Base-by-base conservation (phyloP, 2,329 filamentous ascomycete species). In the Fusarium metavorans region DNA sequence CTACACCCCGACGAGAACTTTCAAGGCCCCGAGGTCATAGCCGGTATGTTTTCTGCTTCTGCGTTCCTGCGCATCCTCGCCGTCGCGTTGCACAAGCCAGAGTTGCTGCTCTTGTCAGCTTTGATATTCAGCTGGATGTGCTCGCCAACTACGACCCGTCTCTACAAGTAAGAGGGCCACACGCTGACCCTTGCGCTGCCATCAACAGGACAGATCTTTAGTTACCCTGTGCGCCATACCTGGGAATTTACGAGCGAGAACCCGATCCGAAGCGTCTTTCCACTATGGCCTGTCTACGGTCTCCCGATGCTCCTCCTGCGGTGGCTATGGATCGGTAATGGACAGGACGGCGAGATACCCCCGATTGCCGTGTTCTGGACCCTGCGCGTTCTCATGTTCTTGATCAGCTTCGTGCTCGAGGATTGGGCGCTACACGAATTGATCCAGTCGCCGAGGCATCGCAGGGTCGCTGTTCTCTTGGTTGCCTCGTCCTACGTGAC, bases 1-100 rank as follows among this genome's bases (percentile, higher is more conserved):
- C 90, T 99, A 56, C 97, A 99, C 83, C 97, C 97, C 6, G 97
- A 99, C 86, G 97, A 99, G 88, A 97, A 98, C 87, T 99, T 99
- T 80, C 97, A 99, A 85, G 97, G 97, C 39, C 97, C 97, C 18
- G 97, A 99, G 87, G 93, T 98, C 75, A 97, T 98, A 80, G 95
- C 96, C 80, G 96, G 96, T 98, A 90, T 77, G 92, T 68, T 67
- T 52, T 59, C 35, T 45, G 54, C 39, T 16, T 43, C 25, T 64
- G 27, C 50, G 54, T 30, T 45, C 48, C 52, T 41, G 41, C 50
- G 50, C 30, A 18, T 48, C 62, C 48, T 41, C 54, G 50, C 45
- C 25, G 27, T 27, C 35, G 56, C 16, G 30, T 57, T 61, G 48
- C 56, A 65, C 54, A 58, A 58, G 14, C 20, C 43, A 34, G n/a